These are phyloP conservation scores for Diaporthe ampelina DNA, from an alignment of 2,329 filamentous ascomycete species.

Conservation along the genomic window DNA sequence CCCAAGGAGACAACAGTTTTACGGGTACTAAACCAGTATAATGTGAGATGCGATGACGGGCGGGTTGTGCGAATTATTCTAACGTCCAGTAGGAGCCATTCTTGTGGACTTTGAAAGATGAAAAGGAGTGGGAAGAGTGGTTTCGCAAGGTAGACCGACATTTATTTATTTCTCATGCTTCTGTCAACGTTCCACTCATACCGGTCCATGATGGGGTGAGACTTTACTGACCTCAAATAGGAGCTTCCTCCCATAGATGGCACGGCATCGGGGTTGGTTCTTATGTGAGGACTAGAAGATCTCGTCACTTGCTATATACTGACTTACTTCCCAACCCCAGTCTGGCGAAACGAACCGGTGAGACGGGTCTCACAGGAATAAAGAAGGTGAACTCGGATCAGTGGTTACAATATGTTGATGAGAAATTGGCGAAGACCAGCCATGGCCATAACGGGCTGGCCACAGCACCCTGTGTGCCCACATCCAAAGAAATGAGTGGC, in stretches of 20 bases:
- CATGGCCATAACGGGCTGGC: not conserved
- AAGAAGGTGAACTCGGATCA: constrained; percentile 13
- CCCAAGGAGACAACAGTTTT: constrained; percentile 25
- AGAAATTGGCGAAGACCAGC: not conserved
- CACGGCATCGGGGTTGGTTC: constrained; percentile 17
- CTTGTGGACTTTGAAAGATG: constrained; percentile 27
- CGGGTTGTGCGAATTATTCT: not conserved
- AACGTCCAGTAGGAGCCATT: not conserved
- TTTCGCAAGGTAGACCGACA: constrained; percentile 10
- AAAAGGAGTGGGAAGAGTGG: constrained; percentile 33
- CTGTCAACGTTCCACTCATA: too few species aligned
- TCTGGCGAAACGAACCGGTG: constrained; percentile 25
- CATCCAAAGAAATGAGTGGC: not conserved
- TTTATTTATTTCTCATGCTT: not conserved
- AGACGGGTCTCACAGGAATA: constrained; percentile 13
- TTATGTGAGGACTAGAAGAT: constrained; percentile 10
- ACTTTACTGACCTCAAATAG: not conserved
- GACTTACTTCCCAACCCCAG: not conserved
- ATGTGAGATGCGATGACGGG: not conserved
- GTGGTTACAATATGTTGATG: constrained; percentile 26
- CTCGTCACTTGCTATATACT: not conserved
- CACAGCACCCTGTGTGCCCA: not conserved
- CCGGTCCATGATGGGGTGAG: too few species aligned
- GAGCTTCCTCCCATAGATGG: constrained; percentile 1
- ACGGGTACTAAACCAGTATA: not conserved